phyloP scores from a whole-genome alignment of 176 grass and related monocot species.

The Oryza meyeriana region DNA sequence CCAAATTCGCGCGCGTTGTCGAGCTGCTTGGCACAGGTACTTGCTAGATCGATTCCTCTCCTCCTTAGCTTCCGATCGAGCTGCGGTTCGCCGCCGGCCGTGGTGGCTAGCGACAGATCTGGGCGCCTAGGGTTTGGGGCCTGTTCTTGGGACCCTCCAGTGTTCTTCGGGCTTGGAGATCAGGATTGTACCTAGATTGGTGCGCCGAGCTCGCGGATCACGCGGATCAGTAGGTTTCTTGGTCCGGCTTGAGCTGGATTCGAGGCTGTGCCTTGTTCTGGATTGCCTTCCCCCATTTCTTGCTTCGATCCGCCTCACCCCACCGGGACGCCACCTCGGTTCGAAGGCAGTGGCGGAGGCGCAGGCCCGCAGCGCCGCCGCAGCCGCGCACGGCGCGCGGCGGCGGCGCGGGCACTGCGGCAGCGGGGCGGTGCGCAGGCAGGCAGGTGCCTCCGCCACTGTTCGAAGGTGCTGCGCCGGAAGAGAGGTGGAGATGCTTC shows the following conservation, averaged over 20 bases:
- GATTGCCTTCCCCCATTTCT: too few species aligned
- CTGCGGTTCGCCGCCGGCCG: conserved; percentile 1
- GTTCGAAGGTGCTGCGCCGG: too few species aligned
- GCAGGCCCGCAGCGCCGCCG: too few species aligned
- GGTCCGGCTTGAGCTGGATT: conserved; percentile 13
- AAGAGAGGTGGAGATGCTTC: too few species aligned
- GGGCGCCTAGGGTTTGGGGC: conserved; percentile 41
- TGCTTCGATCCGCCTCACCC: too few species aligned
- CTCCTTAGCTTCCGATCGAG: conserved; percentile 34
- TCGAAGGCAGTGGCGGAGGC: too few species aligned
- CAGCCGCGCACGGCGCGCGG: too few species aligned
- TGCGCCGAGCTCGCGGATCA: not conserved
- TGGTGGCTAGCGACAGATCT: conserved; percentile 22
- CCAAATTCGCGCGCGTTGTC: conserved; percentile 31
- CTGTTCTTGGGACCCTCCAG: not conserved
- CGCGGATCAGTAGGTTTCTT: conserved; percentile 12
- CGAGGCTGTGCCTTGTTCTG: not conserved
- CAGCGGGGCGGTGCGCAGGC: too few species aligned
- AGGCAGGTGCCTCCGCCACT: too few species aligned
- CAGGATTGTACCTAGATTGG: not conserved
- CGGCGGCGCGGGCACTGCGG: too few species aligned
- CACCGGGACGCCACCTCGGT: too few species aligned
- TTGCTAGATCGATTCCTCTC: conserved; percentile 32
- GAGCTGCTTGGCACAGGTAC: conserved; percentile 28
- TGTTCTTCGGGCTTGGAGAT: not conserved